These are phyloP conservation scores for Carallia brachiata DNA, from an alignment of 345 rosid species.

Conservation along the genomic window DNA sequence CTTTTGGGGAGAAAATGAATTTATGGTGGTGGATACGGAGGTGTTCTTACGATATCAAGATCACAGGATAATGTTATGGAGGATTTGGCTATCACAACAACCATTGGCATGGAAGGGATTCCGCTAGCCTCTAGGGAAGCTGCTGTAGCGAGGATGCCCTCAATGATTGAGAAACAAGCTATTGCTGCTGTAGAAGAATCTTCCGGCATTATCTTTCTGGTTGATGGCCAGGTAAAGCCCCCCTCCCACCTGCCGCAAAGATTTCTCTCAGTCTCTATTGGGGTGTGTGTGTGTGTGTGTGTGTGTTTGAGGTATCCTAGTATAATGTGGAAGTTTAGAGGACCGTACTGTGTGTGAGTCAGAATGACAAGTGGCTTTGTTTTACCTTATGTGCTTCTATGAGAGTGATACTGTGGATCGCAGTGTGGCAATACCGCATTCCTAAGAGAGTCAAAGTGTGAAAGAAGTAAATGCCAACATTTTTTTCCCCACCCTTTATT, in stretches of 20 bases:
- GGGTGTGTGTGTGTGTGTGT: too few species aligned
- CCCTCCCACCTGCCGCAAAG: not conserved
- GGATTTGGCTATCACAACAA: constrained; percentile 70
- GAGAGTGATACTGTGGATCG: too few species aligned
- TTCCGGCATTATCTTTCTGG: constrained; percentile 72
- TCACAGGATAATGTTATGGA: constrained; percentile 71
- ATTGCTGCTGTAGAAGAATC: constrained; percentile 88
- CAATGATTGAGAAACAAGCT: constrained; percentile 97
- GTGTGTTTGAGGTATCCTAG: too few species aligned
- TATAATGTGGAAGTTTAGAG: too few species aligned
- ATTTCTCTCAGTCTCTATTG: not conserved
- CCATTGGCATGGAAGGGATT: constrained; percentile 96
- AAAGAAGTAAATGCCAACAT: too few species aligned
- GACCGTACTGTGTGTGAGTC: too few species aligned
- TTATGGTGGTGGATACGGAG: constrained; percentile 90
- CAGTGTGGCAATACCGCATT: too few species aligned
- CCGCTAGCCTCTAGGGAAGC: constrained; percentile 79
- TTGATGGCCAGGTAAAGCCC: constrained; percentile 82
- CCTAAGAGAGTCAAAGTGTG: too few species aligned
- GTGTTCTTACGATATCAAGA: constrained; percentile 77
- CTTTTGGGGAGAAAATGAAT: constrained; percentile 79
- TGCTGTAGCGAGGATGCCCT: constrained; percentile 93
- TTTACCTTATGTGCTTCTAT: too few species aligned
- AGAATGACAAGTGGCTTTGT: too few species aligned
- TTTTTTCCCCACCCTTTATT: too few species aligned